phyloP scores from a whole-genome alignment of 345 rosid species.

The Raphanus sativus region DNA sequence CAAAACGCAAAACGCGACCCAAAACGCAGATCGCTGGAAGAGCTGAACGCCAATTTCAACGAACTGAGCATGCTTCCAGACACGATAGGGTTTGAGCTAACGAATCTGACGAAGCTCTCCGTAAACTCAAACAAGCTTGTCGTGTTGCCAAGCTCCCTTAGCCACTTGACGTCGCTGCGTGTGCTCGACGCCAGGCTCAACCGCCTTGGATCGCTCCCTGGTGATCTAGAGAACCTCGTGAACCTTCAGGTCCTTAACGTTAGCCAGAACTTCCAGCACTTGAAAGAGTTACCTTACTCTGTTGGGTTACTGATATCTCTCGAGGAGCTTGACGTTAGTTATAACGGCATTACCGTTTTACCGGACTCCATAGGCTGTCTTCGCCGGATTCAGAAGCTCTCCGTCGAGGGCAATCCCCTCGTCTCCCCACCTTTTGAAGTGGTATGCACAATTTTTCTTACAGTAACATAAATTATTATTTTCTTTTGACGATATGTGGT shows the following conservation, averaged over 20 bases:
- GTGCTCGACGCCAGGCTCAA: slow-evolving; percentile 70
- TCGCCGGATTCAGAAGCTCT: slow-evolving; percentile 60
- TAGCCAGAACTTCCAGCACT: slow-evolving; percentile 82
- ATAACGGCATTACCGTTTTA: slow-evolving; percentile 55
- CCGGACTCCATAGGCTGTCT: slow-evolving; percentile 80
- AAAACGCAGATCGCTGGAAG: slow-evolving; percentile 64
- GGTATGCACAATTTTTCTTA: slow-evolving; percentile 11
- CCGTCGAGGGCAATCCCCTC: slow-evolving; percentile 80
- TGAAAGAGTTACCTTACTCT: slow-evolving; percentile 62
- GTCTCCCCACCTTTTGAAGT: slow-evolving; percentile 76
- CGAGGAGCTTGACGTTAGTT: slow-evolving; percentile 71
- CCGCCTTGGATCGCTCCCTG: slow-evolving; percentile 63
- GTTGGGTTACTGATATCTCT: slow-evolving; percentile 75
- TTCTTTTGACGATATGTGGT: background rate
- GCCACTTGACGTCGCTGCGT: slow-evolving; percentile 56
- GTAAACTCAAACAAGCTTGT: slow-evolving; percentile 73
- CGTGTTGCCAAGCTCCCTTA: slow-evolving; percentile 60
- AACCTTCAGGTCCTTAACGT: slow-evolving; percentile 67
- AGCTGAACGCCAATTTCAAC: slow-evolving; percentile 83
- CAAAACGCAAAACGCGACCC: slow-evolving; percentile 15
- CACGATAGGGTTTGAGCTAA: slow-evolving; percentile 61
- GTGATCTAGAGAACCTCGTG: slow-evolving; percentile 70
- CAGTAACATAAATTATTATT: background rate
- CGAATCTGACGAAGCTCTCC: slow-evolving; percentile 59
- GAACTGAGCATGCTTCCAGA: slow-evolving; percentile 65